A percentile compares a stretch with the other conserved stretches of the same genome.
Evolutionary conservation across 805 yeast genomes (phyloP).

Genomic region (Saturnispora sanitii): DNA sequence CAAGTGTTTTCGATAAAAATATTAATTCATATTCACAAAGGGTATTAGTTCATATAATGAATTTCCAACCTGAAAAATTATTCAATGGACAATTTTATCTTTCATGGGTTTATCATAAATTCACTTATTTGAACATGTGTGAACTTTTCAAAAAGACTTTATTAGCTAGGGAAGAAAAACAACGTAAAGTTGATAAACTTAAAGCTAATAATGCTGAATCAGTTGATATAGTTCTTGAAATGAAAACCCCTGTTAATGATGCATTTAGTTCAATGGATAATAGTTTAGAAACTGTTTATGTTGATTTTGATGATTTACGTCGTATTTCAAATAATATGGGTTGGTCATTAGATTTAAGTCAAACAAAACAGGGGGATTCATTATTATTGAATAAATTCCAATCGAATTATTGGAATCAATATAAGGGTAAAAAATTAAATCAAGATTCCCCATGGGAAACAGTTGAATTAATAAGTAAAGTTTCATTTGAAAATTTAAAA

Average conservation of each 20-base stretch:
- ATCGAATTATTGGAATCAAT: constrained; percentile 18
- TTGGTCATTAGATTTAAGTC: constrained; percentile 32
- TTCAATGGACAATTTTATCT: constrained; percentile 20
- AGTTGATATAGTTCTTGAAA: constrained; percentile 34
- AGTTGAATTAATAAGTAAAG: constrained; percentile 10
- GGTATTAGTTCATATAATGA: constrained; percentile 40
- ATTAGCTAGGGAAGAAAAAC: constrained; percentile 28
- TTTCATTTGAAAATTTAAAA: constrained; percentile 7
- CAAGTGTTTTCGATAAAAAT: constrained; percentile 15
- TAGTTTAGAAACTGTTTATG: constrained; percentile 34
- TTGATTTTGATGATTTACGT: constrained; percentile 35
- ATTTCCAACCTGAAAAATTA: constrained; percentile 27
- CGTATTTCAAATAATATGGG: constrained; percentile 16
- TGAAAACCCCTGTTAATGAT: constrained; percentile 44
- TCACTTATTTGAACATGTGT: constrained; percentile 29
- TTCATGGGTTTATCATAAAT: constrained; percentile 39
- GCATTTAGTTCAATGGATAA: constrained; percentile 24
- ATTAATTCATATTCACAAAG: constrained; percentile 30
- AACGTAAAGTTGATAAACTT: constrained; percentile 33
- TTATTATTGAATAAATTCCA: constrained; percentile 38
- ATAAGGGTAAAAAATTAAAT: constrained; percentile 10
- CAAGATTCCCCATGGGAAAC: constrained; percentile 8
- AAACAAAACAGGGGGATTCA: constrained; percentile 42
- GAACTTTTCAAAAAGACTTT: constrained; percentile 30
- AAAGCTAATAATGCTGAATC: constrained; percentile 35